Evolutionary conservation across 78 protist species (phyloP), one percentile per base, ranked within the genome.

Genomic region (Dictyostelium capitatum): DNA sequence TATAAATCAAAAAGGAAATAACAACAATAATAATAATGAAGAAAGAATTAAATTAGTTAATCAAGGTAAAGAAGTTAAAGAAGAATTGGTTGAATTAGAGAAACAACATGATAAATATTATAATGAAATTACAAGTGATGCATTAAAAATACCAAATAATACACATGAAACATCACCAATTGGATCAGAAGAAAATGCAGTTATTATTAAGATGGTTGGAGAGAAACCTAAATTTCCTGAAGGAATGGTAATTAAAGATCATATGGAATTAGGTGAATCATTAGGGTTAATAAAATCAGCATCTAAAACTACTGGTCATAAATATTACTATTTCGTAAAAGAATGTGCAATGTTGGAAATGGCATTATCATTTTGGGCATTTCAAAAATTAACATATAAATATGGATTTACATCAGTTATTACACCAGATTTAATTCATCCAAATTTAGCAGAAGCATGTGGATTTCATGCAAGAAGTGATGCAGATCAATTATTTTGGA

Each of bases 381-480:
- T 84, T 59, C 37, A 56, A 23, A 83, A 50, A 9, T 19, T 87
- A 75, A 69, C 67, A 0, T 37, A 51, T 23, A 46, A 77, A 48
- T 51, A 77, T 37, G 93, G 94, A 4, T 96, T 83, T n/a, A 62
- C 54, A 4, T 94, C 96, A 0, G 70, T 87, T 32, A 69, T 80
- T 25, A 83, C 96, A 37, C 98, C 98, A 15, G 96, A 94, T 69
- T 69, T 96, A 15, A 81, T 89, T 12, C 94, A 83, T 5, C 79
- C 89, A 30, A 25, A 23, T 30, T 79, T 94, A 0, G 95, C 95
- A 9, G 84, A 78, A 20, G 95, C 92, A 32, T 96, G 98, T 41
- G 98, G 98, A 2, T 96, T 83, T 83, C 90, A 78, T 2, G 97
- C 98, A 2, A 56, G 96, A 10, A 82, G 90, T 1, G 96, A 77